A percentile compares a stretch with the other conserved stretches of the same genome.
These are phyloP conservation scores for Periconia macrospinosa DNA, from an alignment of 2,329 filamentous ascomycete species.

Conservation along the genomic window DNA sequence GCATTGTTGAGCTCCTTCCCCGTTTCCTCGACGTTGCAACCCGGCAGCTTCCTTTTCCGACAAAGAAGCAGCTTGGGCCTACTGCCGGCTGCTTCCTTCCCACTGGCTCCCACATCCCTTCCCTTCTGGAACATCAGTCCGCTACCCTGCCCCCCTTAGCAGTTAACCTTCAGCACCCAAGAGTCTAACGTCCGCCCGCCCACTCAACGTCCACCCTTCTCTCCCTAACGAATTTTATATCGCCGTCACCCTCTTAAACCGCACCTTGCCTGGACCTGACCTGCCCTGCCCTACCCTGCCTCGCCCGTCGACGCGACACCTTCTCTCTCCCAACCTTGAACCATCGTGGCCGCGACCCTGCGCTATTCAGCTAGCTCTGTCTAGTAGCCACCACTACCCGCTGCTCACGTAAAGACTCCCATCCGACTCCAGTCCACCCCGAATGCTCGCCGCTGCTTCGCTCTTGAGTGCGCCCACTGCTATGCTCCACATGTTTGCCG, in stretches of 20 bases:
- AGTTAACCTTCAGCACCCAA: too few relatives aligned
- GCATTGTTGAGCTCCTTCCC: not conserved
- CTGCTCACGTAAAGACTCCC: too few relatives aligned
- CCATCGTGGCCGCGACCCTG: too few relatives aligned
- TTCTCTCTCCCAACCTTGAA: too few relatives aligned
- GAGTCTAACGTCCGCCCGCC: not conserved
- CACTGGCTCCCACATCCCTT: not conserved
- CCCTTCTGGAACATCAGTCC: not conserved
- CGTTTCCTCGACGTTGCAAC: too few relatives aligned
- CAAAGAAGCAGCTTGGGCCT: not conserved
- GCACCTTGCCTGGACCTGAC: not conserved
- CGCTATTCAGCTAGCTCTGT: too few relatives aligned
- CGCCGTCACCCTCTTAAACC: too few relatives aligned
- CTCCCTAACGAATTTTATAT: too few relatives aligned
- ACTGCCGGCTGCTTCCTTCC: not conserved
- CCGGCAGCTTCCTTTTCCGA: slow-evolving; percentile 2
- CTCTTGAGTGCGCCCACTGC: slow-evolving; percentile 8
- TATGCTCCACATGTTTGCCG: slow-evolving; percentile 10
- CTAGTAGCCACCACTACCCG: too few relatives aligned
- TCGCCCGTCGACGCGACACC: not conserved
- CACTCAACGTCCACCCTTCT: too few relatives aligned
- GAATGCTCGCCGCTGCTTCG: slow-evolving; percentile 1
- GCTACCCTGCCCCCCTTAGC: not conserved
- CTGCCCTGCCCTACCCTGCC: not conserved
- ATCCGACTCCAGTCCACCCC: not conserved